Conservation (phyloP, 768 basidiomycete genomes). For the Lyophyllum decastes region DNA sequence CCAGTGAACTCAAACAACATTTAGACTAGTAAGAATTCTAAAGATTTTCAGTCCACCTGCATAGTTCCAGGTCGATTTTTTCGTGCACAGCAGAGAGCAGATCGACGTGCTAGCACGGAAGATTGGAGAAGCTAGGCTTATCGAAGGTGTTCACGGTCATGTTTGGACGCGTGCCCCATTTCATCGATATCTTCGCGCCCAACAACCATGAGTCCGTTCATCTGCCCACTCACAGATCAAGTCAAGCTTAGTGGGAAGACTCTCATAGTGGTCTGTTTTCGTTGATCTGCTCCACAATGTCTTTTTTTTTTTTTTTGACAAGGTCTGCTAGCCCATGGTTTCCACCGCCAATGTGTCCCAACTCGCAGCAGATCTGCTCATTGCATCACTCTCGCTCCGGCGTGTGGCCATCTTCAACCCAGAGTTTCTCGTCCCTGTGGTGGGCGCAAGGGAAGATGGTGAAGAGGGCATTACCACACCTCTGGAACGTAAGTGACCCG, state of each 20-base stretch:
- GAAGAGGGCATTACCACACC: slow-evolving; percentile 67
- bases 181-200: not conserved
- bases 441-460: slow-evolving; percentile 69
- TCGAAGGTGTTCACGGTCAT: not conserved
- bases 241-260: slow-evolving; percentile 38
- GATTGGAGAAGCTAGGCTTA: too few species aligned
- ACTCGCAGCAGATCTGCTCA: slow-evolving; percentile 73
- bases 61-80: too few species aligned
- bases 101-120: too few species aligned
- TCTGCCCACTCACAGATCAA: slow-evolving; percentile 25
- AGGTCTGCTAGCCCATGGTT: slow-evolving; percentile 57
- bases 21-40: too few species aligned
- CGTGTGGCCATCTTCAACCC: slow-evolving; percentile 67
- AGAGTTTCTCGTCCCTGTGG: slow-evolving; percentile 65
- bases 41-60: too few species aligned
- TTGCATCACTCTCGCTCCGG: slow-evolving; percentile 61
- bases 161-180: not conserved
- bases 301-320: slow-evolving; percentile 15
- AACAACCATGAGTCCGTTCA: slow-evolving; percentile 27
- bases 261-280: slow-evolving; percentile 43
- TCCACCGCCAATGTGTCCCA: slow-evolving; percentile 85
- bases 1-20: too few species aligned
- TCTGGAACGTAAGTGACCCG: slow-evolving; percentile 63
- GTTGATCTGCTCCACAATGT: not conserved
- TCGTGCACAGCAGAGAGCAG: too few species aligned